These are phyloP conservation scores for Sphagnum contortum DNA, from an alignment of 225 moss, liverwort and hornwort species.

Conservation along the genomic window DNA sequence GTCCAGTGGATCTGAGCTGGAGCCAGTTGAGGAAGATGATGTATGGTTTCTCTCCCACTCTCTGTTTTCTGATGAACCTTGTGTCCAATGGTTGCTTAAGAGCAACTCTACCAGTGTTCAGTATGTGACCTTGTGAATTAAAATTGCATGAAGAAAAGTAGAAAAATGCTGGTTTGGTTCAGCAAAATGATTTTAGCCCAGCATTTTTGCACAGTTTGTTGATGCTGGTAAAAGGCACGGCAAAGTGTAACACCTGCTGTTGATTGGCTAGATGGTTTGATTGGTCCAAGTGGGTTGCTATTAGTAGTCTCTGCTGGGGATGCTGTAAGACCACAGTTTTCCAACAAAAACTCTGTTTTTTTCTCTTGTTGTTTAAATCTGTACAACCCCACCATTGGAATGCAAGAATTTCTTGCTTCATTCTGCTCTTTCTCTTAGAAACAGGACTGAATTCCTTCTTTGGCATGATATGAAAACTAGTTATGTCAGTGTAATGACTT, in stretches of 20 bases:
- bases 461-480: background rate
- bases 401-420: background rate
- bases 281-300: too few species aligned
- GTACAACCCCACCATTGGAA: too few species aligned
- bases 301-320: too few species aligned
- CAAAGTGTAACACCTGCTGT: too few species aligned
- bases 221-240: too few species aligned
- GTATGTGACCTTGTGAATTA: too few species aligned
- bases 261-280: too few species aligned
- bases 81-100: background rate
- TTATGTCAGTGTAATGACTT: background rate
- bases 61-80: background rate
- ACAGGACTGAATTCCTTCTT: too few species aligned
- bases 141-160: background rate
- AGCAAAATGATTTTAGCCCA: background rate
- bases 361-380: background rate
- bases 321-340: too few species aligned
- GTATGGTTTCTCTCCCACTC: constrained; percentile 7
- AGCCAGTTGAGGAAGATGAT: constrained; percentile 50
- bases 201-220: background rate
- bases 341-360: too few species aligned
- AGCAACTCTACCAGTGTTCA: too few species aligned
- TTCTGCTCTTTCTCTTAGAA: background rate
- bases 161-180: background rate
- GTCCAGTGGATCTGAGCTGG: constrained; percentile 30